Evolutionary conservation across 2,329 filamentous ascomycete genomes (phyloP).

Genomic region (Fusarium torreyae): DNA sequence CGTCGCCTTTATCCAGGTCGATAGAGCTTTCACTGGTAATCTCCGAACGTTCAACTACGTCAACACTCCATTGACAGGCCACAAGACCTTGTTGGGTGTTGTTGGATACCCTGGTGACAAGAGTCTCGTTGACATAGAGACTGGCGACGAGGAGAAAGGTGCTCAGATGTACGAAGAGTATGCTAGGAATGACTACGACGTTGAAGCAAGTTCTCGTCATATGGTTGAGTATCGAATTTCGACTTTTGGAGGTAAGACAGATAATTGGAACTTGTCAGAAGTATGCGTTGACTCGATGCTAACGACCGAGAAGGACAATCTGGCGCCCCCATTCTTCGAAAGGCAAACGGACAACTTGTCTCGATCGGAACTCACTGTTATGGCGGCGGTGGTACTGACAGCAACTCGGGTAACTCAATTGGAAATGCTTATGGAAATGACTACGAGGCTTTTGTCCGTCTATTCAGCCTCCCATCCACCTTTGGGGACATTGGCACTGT

Average conservation of each 20-base stretch:
- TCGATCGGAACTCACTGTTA: conserved; percentile 52
- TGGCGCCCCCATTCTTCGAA: conserved; percentile 49
- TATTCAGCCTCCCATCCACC: conserved; percentile 17
- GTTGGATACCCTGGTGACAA: conserved; percentile 55
- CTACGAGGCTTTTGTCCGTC: conserved; percentile 38
- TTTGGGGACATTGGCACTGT: conserved; percentile 17
- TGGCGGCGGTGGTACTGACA: conserved; percentile 45
- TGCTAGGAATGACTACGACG: conserved; percentile 43
- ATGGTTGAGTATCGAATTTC: conserved; percentile 53
- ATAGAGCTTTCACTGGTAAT: conserved; percentile 33
- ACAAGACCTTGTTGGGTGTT: conserved; percentile 46
- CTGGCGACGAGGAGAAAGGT: conserved; percentile 42
- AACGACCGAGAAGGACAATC: conserved; percentile 50
- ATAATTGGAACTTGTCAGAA: too few species aligned
- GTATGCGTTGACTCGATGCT: not conserved
- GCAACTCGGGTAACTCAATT: conserved; percentile 50
- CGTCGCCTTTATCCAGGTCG: conserved; percentile 49
- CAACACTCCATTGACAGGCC: conserved; percentile 27
- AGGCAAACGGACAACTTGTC: conserved; percentile 16
- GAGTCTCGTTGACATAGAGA: conserved; percentile 22
- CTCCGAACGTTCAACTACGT: conserved; percentile 44
- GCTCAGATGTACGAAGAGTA: conserved; percentile 55
- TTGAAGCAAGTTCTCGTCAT: conserved; percentile 40
- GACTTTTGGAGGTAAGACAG: conserved; percentile 51
- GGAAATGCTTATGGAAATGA: conserved; percentile 43